Evolutionary conservation across 1,139 yeast genomes (phyloP).

Genomic region (Pichia sp.): DNA sequence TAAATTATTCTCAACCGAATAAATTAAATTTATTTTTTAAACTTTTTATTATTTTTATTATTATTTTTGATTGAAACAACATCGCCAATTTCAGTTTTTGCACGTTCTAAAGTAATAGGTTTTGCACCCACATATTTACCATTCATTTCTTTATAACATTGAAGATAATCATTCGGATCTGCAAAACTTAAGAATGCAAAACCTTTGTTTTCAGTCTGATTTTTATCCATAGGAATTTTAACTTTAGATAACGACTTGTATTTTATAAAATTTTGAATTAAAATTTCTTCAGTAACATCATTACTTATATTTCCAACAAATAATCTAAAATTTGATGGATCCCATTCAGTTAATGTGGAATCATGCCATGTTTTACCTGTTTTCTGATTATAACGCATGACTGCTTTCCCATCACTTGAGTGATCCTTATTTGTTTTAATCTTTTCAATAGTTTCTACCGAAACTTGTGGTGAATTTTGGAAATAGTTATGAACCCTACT

Average conservation of each 20-base stretch:
- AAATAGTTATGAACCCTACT: constrained; percentile 32
- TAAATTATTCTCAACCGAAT: constrained; percentile 7
- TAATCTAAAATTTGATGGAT: constrained; percentile 51
- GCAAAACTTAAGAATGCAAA: constrained; percentile 67
- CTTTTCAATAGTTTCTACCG: constrained; percentile 5
- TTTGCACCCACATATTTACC: constrained; percentile 71
- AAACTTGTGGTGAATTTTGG: constrained; percentile 23
- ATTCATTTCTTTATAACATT: constrained; percentile 69
- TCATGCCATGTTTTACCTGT: constrained; percentile 43
- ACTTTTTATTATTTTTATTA: constrained; percentile 1
- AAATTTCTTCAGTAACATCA: constrained; percentile 56
- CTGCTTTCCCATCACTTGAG: constrained; percentile 10
- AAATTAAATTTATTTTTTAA: too few relatives aligned
- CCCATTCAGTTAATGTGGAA: constrained; percentile 36
- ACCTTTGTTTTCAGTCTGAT: constrained; percentile 42
- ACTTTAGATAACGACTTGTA: constrained; percentile 47
- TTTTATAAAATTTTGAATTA: constrained; percentile 45
- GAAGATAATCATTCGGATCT: constrained; percentile 55
- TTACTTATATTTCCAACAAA: constrained; percentile 72
- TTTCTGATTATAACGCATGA: constrained; percentile 19
- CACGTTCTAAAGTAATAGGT: constrained; percentile 65
- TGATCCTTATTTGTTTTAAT: neutral
- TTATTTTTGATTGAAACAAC: constrained; percentile 11
- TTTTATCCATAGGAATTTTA: constrained; percentile 46
- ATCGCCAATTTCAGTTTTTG: constrained; percentile 35